Evolutionary conservation across 345 rosid species (phyloP), one percentile per base, ranked within the genome.

Genomic region (Stellera chamaejasme): DNA sequence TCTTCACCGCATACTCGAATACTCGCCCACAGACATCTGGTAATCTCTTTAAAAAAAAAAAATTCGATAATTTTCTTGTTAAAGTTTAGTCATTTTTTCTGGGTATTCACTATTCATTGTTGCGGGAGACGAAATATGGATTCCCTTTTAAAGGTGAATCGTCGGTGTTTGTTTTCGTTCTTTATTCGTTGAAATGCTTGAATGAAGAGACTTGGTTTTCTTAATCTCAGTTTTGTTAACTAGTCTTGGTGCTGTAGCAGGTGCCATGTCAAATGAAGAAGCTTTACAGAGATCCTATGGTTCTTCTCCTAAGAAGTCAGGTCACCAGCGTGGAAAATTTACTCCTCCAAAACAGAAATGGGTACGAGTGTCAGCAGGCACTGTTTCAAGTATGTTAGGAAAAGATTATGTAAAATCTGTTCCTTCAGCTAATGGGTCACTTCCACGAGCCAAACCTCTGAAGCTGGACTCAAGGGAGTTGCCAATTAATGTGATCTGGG

Each of bases 311-410:
- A 53, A 43, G 61, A 55, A 43, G 12, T 61, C 59, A 43, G 48
- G 13, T 56, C 55, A 52, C 25, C 50, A 28, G 58, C 64, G 71
- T 66, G 82, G 57, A 47, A 70, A 63, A 61, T 55, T 58, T 13
- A 55, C 12, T 63, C 39, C 56, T 69, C 10, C 59, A 42, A 83
- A 71, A 70, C 70, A 69, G 56, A 80, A 75, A 69, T 48, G 48
- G 50, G 56, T 52, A 47, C 68, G 79, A 26, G 79, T 71, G 52
- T 80, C 90, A 9, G 75, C 61, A 43, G 82, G 90, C 51, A 68
- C 74, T 7, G 65, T 75, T 71, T 79, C 85, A 15, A 65, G 73
- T 65, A 46, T 77, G 61, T 47, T 73, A 8, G 88, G 76, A 43
- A 79, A 75, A 68, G 76, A 64, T 19, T 75, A 79, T 67, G 15